Evolutionary conservation across 108 stramenopile genomes (phyloP).

Genomic region (Pseudonitzschia delicatissima): DNA sequence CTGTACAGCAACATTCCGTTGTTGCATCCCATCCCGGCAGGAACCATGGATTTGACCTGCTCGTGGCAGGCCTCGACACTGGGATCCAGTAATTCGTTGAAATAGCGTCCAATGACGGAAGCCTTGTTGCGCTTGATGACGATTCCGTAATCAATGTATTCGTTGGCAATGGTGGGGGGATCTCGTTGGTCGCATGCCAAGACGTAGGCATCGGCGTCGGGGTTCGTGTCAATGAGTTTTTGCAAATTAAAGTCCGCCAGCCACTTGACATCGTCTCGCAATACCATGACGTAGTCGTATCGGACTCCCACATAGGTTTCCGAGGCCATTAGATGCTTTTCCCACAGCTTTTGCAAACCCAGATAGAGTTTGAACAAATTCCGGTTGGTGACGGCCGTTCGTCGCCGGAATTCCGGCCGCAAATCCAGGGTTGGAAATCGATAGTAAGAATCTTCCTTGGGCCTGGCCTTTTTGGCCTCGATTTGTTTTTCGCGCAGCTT

Average conservation of each 20-base stretch:
- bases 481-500: slow-evolving; percentile 6
- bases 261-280: slow-evolving; percentile 17
- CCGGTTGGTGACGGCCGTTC: slow-evolving; percentile 11
- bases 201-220: slow-evolving; percentile 5
- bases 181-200: slow-evolving; percentile 4
- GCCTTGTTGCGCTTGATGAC: slow-evolving; percentile 13
- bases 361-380: slow-evolving; percentile 18
- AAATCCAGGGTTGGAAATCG: slow-evolving; percentile 18
- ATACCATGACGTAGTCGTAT: slow-evolving; percentile 16
- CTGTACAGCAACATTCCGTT: slow-evolving; percentile 5
- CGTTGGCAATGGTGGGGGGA: not conserved
- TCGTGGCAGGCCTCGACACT: slow-evolving; percentile 7
- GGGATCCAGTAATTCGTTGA: not conserved
- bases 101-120: slow-evolving; percentile 2
- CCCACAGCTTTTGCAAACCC: slow-evolving; percentile 12
- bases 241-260: slow-evolving; percentile 9
- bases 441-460: slow-evolving; percentile 15
- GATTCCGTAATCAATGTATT: slow-evolving; percentile 8
- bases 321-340: slow-evolving; percentile 17
- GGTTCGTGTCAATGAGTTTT: slow-evolving; percentile 9
- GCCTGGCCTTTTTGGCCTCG: not conserved
- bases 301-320: not conserved
- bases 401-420: slow-evolving; percentile 7
- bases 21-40: slow-evolving; percentile 1
- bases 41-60: not conserved